Base-by-base conservation (phyloP, 352 stramenopile species). In the Globisporangium polare region DNA sequence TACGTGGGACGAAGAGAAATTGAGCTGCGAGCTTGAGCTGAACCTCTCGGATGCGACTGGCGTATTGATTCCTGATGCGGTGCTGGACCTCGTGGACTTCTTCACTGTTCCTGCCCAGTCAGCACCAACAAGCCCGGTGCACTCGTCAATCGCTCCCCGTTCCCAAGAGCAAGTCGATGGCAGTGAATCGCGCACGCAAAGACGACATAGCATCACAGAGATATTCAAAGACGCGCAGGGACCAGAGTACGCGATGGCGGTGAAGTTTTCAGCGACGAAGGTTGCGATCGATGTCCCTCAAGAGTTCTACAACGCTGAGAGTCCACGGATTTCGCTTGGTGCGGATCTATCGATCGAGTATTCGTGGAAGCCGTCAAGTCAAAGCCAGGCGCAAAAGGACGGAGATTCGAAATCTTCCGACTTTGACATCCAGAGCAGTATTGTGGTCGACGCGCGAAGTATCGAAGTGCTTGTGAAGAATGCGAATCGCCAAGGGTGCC, bases 391-490 rank as follows among this genome's bases (percentile, higher is more conserved):
- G 18, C 29, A 43, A 43, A 56, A 69, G 18, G 42, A 26, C 8
- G 63, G 66, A 18, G 75, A 58, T 18, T 6, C 13, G 1, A 41
- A 33, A 35, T 60, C 63, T 3, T 68, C 69, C 7, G 80, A 87
- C 35, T 65, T 92, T 10, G 76, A 89, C 50, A 88, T 92, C 47
- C 83, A 92, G 49, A 89, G 80, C 60, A 92, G 77, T 35, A 59
- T 92, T 5, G 39, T 84, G 18, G 63, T 81, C 15, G 75, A 92
- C 42, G 83, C 77, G n/a, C 71, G 57, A 12, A 77, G 75, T 17
- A 87, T 92, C 60, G 78, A 92, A 54, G 60, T 92, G 13, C 68
- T 86, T 18, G 62, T 89, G 2, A 70, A 83, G 26, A 86, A 92
- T 60, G 79, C 80, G 2, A 80, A 79, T 22, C 80, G 83, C 3